Base-by-base conservation (phyloP, 2,329 filamentous ascomycete species). In the Penicillium frequentans region DNA sequence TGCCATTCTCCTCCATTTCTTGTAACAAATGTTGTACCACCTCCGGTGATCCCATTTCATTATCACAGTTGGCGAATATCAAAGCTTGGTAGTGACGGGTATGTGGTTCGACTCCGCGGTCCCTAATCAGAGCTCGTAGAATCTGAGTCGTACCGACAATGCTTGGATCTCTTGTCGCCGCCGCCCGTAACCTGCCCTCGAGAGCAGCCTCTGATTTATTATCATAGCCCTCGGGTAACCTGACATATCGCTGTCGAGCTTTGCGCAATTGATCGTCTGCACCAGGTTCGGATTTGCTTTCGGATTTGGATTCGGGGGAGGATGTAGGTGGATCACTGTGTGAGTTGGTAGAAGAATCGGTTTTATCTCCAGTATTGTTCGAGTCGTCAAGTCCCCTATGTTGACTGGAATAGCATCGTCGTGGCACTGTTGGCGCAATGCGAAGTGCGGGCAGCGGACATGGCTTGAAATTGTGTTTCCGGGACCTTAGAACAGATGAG, bases 41-140 rank as follows among this genome's bases (percentile, higher is more conserved):
- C 27, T 80, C 80, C 2, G 87, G 86, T 5, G 89, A 91, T 9
- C 92, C 93, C 52, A 82, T 70, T 31, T 75, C 66, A 1, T 82
- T 78, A 68, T 87, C 83, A 29, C 84, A 80, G 74, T 96, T 92
- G 47, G 87, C 85, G 57, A 87, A 81, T 65, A 96, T 86, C 51
- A 96, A 76, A 14, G 88, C 86, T 64, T 90, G 86, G 73, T 95
- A 97, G 64, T 79, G 77, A 5, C 70, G 69, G 27, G 68, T 66
- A 24, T 70, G 65, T 3, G 76, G 77, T 31, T 67, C 63, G 35
- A 75, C 58, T 55, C 71, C 67, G 29, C 73, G 74, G 50, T 73
- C 69, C 48, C 68, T 60, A 52, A 79, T 71, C 27, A 80, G 61
- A n/a, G 69, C 63, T n/a, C 66, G 69, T 26, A 79, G 57, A 39